Evolutionary conservation across 2,329 filamentous ascomycete species (phyloP), one percentile per base, ranked within the genome.

Genomic region (Setomelanomma holmii): DNA sequence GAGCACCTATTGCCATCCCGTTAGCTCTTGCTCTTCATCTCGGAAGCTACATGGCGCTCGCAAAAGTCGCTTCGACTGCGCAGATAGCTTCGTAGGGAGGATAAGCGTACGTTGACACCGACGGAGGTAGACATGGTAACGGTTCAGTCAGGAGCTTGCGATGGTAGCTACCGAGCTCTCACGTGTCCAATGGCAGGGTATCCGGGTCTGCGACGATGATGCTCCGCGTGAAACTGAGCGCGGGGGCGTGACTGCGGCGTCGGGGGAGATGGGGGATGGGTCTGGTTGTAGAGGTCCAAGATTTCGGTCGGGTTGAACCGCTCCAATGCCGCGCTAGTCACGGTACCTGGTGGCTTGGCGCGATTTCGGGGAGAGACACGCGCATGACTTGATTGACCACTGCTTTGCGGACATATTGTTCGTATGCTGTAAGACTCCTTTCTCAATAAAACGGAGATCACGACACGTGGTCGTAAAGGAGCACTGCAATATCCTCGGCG

Each of bases 1-100:
- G 78, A 98, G 86, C 78, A 99, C 93, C 95, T 99, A 78, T 51
- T 49, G 34, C 44, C 47, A 56, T 58, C 39, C 40, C 17, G 46
- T 73, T 63, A 73, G 69, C 64, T 60, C 45, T 35, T 12, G 43
- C 49, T 35, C 34, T 27, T 23, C 46, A 58, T 53, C 16, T 39
- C 35, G 23, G 14, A 36, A 51, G 57, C 51, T 49, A 40, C 43
- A 17, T 20, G 11, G 44, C 40, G 27, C 35, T 7, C 11, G 17
- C 20, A 23, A 40, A 17, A 14, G 24, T 27, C 38, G 11, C 20
- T 30, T 17, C 16, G 34, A 21, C 33, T 24, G 42, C 21, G 34
- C 34, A 14, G 22, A 38, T 10, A 38, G 43, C 43, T 20, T 40
- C 17, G 35, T 35, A 33, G 24, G 40, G 39, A 49, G 49, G 42